Conservation (phyloP, 306 rosid genomes). For the Quercus gilva region DNA sequence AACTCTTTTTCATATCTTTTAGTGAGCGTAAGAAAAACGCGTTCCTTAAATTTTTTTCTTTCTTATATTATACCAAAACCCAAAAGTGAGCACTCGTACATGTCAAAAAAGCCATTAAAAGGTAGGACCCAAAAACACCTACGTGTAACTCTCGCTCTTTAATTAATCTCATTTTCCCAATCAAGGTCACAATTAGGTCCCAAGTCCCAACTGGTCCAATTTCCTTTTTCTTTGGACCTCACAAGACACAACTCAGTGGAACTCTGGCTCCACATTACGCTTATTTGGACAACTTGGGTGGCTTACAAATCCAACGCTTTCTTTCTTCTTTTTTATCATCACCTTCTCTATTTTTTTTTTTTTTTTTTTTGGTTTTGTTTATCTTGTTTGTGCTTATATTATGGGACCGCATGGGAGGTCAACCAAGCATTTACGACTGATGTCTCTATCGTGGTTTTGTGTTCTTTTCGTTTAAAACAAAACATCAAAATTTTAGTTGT, state of each 20-base stretch:
- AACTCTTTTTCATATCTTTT: neutral
- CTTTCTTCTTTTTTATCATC: constrained; percentile 7
- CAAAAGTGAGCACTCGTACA: constrained; percentile 16
- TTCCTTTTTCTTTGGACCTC: constrained; percentile 12
- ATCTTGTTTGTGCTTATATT: neutral
- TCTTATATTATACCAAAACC: neutral
- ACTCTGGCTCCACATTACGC: constrained; percentile 16
- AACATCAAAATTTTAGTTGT: too few relatives aligned
- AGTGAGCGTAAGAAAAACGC: constrained; percentile 24
- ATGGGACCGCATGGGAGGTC: neutral
- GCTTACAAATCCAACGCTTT: constrained; percentile 1
- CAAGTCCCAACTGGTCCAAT: constrained; percentile 9
- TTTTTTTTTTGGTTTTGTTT: neutral
- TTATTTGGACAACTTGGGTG: constrained; percentile 11
- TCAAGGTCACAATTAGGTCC: too few relatives aligned
- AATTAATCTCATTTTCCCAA: neutral
- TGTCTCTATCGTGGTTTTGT: neutral
- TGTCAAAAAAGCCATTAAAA: neutral
- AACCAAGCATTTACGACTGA: constrained; percentile 3
- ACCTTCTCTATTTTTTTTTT: neutral
- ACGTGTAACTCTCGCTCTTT: neutral
- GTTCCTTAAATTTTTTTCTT: neutral
- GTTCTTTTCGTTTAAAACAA: too few relatives aligned
- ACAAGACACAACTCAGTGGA: constrained; percentile 6
- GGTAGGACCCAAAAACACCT: neutral